Percentiles rank a stretch among this genome's conserved stretches.
Evolutionary conservation across 495 filamentous ascomycete species (phyloP).

Genomic region (Trichoderma asperelloides): DNA sequence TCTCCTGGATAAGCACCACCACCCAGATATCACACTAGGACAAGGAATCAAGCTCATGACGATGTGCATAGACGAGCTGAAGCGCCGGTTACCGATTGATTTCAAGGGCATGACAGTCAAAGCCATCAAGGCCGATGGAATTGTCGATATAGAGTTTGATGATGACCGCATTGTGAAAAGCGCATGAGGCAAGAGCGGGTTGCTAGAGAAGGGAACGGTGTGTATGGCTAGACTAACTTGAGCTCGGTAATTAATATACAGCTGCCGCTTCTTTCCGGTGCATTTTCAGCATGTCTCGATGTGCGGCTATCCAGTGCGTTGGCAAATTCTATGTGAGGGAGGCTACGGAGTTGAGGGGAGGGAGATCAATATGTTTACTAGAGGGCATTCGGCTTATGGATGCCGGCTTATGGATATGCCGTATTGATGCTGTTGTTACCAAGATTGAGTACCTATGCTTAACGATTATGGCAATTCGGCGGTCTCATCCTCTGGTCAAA

Average conservation of each 20-base stretch:
- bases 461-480: too few species aligned
- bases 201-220: background rate
- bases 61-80: slow-evolving; percentile 94
- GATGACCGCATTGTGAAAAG: slow-evolving; percentile 63
- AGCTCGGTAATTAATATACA: slow-evolving; percentile 3
- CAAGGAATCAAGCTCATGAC: slow-evolving; percentile 81
- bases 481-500: too few species aligned
- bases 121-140: slow-evolving; percentile 86
- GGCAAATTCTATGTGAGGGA: background rate
- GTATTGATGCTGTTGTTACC: too few species aligned
- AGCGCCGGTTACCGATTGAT: slow-evolving; percentile 90
- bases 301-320: background rate
- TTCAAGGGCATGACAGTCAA: slow-evolving; percentile 96
- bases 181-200: slow-evolving; percentile 34
- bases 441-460: too few species aligned
- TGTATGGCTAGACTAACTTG: slow-evolving; percentile 18
- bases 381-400: too few species aligned
- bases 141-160: slow-evolving; percentile 69
- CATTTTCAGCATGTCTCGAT: background rate
- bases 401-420: too few species aligned
- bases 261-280: background rate
- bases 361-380: background rate
- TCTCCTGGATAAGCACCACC: slow-evolving; percentile 95
- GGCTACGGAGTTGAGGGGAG: background rate
- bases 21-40: slow-evolving; percentile 81